Conservation (phyloP, 495 filamentous ascomycete species). For the Paragyromitra xinjiangensis region DNA sequence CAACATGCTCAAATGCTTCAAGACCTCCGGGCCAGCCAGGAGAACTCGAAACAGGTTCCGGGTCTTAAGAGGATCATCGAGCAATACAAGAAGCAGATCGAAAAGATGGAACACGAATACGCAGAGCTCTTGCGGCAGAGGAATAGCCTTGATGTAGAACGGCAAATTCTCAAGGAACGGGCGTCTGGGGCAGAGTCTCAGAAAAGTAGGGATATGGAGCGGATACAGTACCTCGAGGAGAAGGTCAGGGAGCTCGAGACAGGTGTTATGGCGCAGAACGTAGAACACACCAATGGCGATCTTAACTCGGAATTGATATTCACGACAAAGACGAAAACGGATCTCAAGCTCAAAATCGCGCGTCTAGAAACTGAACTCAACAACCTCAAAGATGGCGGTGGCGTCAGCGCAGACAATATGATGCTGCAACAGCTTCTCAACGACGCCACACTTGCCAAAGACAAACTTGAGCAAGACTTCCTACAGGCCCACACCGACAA, state of each 20-base stretch:
- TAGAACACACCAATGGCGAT: constrained; percentile 53
- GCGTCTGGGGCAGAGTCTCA: constrained; percentile 54
- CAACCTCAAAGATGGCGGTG: constrained; percentile 53
- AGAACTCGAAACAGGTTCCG: constrained; percentile 55
- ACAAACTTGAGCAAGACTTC: constrained; percentile 57
- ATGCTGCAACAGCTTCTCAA: constrained; percentile 56
- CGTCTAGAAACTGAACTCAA: constrained; percentile 54
- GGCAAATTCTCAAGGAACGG: constrained; percentile 54
- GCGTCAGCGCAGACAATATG: constrained; percentile 52
- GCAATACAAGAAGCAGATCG: constrained; percentile 57
- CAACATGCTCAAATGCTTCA: constrained; percentile 53
- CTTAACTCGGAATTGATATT: constrained; percentile 56
- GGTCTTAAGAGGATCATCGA: constrained; percentile 57
- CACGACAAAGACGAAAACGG: constrained; percentile 54
- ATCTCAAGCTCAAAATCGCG: constrained; percentile 56
- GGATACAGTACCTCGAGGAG: constrained; percentile 62
- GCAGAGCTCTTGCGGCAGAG: constrained; percentile 53
- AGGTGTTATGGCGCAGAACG: constrained; percentile 58
- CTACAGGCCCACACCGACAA: constrained; percentile 56
- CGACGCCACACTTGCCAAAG: constrained; percentile 53
- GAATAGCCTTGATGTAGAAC: constrained; percentile 51
- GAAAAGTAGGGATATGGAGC: constrained; percentile 58
- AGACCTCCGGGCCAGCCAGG: constrained; percentile 54
- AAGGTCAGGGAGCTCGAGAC: constrained; percentile 67
- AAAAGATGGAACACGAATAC: constrained; percentile 54